A percentile compares a stretch with the other conserved stretches of the same genome.
phyloP scores from a whole-genome alignment of 2,329 filamentous ascomycete genomes.

The Ciborinia camelliae region DNA sequence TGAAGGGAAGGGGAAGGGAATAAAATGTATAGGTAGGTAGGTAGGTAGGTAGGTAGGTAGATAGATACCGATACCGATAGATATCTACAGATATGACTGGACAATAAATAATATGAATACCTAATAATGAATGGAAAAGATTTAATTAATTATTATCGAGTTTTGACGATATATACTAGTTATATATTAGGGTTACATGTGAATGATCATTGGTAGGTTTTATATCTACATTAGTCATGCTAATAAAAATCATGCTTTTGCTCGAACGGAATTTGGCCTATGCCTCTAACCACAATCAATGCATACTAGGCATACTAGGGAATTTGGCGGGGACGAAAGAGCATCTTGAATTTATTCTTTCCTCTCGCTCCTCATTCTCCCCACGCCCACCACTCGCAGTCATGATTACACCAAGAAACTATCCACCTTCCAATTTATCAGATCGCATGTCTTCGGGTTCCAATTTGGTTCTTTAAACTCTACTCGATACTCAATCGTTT shows the following conservation, averaged over 20 bases:
- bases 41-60: too few species aligned
- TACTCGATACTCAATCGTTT: slow-evolving; percentile 15
- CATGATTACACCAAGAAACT: slow-evolving; percentile 20
- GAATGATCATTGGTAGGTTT: background rate
- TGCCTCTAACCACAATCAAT: slow-evolving; percentile 6
- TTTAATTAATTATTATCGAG: too few species aligned
- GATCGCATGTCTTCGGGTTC: slow-evolving; percentile 11
- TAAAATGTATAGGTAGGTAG: too few species aligned
- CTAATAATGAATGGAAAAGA: too few species aligned
- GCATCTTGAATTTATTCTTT: slow-evolving; percentile 14
- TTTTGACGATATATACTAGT: too few species aligned
- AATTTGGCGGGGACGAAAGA: slow-evolving; percentile 17
- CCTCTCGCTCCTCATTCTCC: slow-evolving; percentile 8
- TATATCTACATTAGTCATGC: background rate
- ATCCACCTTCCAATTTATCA: slow-evolving; percentile 2
- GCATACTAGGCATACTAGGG: too few species aligned
- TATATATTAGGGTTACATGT: too few species aligned
- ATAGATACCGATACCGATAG: too few species aligned
- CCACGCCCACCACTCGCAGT: slow-evolving; percentile 11
- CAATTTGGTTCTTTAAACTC: slow-evolving; percentile 10
- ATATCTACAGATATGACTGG: too few species aligned
- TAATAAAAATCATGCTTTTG: background rate
- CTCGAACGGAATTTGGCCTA: slow-evolving; percentile 10
- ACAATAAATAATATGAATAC: too few species aligned
- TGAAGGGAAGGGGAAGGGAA: background rate